phyloP scores from a whole-genome alignment of 1,284 basidiomycete species.

The Sporisorium iseilematis-ciliati region DNA sequence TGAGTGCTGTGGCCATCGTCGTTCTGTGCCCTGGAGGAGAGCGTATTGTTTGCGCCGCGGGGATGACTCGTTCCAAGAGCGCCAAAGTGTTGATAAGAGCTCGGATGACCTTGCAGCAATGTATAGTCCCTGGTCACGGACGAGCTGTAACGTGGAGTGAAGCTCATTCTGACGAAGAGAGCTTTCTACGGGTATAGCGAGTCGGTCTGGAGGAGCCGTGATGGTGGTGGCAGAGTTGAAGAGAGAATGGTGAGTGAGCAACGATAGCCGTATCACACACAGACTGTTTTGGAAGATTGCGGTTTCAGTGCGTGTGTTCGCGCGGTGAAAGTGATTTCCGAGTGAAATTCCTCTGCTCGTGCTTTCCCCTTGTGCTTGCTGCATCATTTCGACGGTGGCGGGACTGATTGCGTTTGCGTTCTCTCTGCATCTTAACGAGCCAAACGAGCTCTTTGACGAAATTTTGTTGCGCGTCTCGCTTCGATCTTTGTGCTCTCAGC shows the following conservation, averaged over 20 bases:
- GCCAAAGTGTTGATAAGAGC: constrained; percentile 49
- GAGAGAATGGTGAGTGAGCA: not conserved
- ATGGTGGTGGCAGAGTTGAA: not conserved
- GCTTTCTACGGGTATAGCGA: not conserved
- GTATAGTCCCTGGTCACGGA: constrained; percentile 53
- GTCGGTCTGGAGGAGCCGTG: not conserved
- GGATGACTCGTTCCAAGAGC: constrained; percentile 17
- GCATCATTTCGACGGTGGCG: no score
- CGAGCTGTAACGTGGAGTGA: constrained; percentile 52
- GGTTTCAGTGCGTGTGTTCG: not conserved
- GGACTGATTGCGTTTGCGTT: no score
- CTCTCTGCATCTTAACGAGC: no score
- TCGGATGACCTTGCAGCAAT: constrained; percentile 46
- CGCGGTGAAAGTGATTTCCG: no score
- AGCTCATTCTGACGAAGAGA: constrained; percentile 30
- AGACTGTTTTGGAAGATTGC: not conserved
- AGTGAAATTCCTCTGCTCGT: not conserved
- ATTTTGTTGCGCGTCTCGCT: no score
- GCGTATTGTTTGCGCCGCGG: constrained; percentile 6
- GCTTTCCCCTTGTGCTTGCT: not conserved
- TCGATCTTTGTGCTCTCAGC: no score
- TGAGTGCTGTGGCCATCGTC: constrained; percentile 11
- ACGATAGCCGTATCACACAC: not conserved
- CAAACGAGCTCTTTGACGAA: no score
- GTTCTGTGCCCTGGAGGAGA: not conserved